Base-by-base conservation (phyloP, 352 stramenopile species). In the Phytophthora ohioensis region DNA sequence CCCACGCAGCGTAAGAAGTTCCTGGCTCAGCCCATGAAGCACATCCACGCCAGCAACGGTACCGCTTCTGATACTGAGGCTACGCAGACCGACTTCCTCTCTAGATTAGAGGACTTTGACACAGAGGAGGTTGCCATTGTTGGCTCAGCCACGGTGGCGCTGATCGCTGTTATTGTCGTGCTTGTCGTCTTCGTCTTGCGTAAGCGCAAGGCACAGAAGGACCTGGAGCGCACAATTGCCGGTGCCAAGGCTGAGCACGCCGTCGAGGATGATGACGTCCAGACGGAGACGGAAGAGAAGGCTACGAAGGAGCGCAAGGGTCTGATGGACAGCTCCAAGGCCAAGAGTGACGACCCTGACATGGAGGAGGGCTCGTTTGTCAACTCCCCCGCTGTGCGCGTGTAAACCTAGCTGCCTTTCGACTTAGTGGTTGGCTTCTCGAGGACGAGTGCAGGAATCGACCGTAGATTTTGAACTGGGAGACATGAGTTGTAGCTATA, bases 1-100 rank as follows among this genome's bases (percentile, higher is more conserved):
- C 87, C 87, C 0, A 51, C 63, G 6, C 81, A 94, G 75, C 88
- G 88, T 65, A 90, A 90, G 78, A 83, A 85, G 57, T 96, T 92
- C 81, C 73, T 96, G 9, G 71, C 82, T 0, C 88, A 96, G 77
- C 88, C 87, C 21, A 91, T 96, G 81, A 94, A 96, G 78, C 87
- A 96, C 77, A 90, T 94, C 15, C 85, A 94, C 79, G 82, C 85
- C 32, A 84, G 45, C 64, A 94, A 92, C 67, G 87, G 81, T 52
- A 89, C 82, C 17, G 42, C 69, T 0, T 42, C 46, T 0, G 82
- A 88, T 21, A 64, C 67, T 1, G 76, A 85, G 32, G 80, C 83
- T 13, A 67, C 77, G 30, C 63, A 82, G 71, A 93, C 87, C 4
- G 76, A 94, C 57, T 94, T 94, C 52, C 78, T 93, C 13, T 74